Conservation (phyloP, 257 asterid genomes). For the Solanum rostratum region DNA sequence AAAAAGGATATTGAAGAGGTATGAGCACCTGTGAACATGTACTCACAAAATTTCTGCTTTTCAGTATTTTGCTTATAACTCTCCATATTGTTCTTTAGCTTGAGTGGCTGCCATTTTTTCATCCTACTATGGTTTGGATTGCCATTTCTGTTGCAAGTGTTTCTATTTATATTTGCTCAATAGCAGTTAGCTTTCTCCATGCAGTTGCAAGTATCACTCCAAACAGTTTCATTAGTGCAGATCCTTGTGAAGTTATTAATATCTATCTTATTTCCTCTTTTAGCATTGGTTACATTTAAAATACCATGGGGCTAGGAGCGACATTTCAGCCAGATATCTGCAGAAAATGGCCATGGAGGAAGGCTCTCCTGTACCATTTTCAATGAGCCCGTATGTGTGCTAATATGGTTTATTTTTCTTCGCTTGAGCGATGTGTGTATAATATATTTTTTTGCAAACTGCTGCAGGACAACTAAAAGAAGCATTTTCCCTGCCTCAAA, state of each 20-base stretch:
- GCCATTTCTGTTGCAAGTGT: background rate
- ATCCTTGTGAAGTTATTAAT: background rate
- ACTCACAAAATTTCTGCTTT: background rate
- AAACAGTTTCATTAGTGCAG: background rate
- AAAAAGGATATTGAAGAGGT: constrained; percentile 45
- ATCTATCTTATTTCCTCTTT: background rate
- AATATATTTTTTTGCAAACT: background rate
- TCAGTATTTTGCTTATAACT: background rate
- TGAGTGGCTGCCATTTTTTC: background rate
- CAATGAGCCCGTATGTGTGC: constrained; percentile 58
- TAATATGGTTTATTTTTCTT: background rate
- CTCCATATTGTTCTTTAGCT: background rate
- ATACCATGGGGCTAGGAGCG: constrained; percentile 51
- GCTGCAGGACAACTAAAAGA: background rate
- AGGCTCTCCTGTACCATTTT: constrained; percentile 39
- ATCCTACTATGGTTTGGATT: background rate
- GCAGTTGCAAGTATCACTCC: background rate
- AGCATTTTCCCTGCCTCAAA: background rate
- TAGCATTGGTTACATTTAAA: constrained; percentile 73
- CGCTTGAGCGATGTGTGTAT: background rate
- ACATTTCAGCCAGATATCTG: constrained; percentile 33
- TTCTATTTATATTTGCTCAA: background rate
- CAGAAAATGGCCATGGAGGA: constrained; percentile 36
- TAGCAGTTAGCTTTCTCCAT: background rate
- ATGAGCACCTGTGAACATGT: background rate